Conservation (phyloP, 495 filamentous ascomycete genomes). For the Penicillium odoratum region DNA sequence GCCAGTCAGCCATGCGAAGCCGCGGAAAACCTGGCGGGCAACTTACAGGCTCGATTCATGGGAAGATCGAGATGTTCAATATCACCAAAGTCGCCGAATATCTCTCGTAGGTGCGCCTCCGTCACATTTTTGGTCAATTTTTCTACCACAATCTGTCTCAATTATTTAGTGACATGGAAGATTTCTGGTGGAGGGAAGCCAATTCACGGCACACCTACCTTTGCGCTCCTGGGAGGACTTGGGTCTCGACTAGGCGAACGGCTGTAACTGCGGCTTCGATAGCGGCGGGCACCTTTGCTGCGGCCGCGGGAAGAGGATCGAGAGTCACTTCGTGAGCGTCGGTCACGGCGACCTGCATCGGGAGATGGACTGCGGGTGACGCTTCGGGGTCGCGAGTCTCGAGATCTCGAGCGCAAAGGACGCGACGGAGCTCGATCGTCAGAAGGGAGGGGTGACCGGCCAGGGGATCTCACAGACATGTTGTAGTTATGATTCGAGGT, state of each 20-base stretch:
- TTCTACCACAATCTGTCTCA: constrained; percentile 82
- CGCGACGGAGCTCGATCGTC: constrained; percentile 27
- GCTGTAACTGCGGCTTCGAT: constrained; percentile 46
- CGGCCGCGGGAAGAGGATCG: constrained; percentile 48
- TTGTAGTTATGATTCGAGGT: neutral
- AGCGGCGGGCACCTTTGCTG: constrained; percentile 37
- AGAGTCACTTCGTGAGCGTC: constrained; percentile 40
- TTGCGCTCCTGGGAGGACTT: constrained; percentile 54
- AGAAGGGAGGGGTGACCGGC: constrained; percentile 25
- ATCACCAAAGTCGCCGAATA: constrained; percentile 85
- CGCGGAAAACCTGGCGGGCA: neutral
- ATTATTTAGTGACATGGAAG: neutral
- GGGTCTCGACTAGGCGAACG: constrained; percentile 47
- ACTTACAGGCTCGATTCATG: constrained; percentile 79
- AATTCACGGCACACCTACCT: constrained; percentile 39
- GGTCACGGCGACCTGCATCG: constrained; percentile 36
- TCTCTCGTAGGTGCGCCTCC: constrained; percentile 82
- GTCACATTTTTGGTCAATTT: constrained; percentile 95
- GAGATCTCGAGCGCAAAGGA: constrained; percentile 48
- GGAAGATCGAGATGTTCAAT: constrained; percentile 88
- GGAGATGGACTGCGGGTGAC: constrained; percentile 38
- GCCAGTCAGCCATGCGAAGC: neutral
- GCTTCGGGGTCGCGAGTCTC: constrained; percentile 37
- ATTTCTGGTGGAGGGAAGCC: neutral
- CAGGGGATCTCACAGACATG: constrained; percentile 30